Conservation (phyloP, 1,284 basidiomycete species). For the Irpex lacteus region DNA sequence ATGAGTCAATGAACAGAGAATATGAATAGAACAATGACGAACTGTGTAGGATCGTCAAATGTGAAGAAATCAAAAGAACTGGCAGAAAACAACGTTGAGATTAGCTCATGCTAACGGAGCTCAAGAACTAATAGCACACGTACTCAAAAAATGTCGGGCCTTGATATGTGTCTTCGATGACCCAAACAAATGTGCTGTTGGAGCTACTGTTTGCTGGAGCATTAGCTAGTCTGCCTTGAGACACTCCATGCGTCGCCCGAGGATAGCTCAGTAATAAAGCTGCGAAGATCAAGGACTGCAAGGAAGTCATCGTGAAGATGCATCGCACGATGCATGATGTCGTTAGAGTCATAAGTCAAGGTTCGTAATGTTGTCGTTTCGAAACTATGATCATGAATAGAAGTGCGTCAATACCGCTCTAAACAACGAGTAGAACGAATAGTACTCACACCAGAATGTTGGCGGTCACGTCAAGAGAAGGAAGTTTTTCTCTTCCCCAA, state of each 20-base stretch:
- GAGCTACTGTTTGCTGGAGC: constrained; percentile 15
- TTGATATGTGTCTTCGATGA: constrained; percentile 33
- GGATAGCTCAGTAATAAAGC: background rate
- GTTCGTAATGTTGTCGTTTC: background rate
- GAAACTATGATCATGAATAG: too few species aligned
- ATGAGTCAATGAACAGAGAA: too few species aligned
- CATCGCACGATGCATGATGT: background rate
- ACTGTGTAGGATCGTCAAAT: constrained; percentile 64
- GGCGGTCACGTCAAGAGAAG: too few species aligned
- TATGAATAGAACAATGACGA: constrained; percentile 21
- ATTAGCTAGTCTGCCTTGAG: background rate
- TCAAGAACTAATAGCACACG: constrained; percentile 13
- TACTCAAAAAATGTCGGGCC: constrained; percentile 34
- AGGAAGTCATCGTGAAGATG: background rate
- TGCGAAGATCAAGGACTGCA: background rate
- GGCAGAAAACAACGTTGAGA: background rate
- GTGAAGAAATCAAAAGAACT: constrained; percentile 61
- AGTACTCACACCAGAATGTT: too few species aligned
- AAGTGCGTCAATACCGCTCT: too few species aligned
- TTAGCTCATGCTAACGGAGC: background rate
- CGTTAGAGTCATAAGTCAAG: background rate
- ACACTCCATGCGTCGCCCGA: background rate
- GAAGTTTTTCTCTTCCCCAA: background rate
- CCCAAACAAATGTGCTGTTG: constrained; percentile 30
- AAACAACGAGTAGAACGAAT: too few species aligned